A percentile compares a stretch with the other conserved stretches of the same genome.
Evolutionary conservation across 768 basidiomycete genomes (phyloP).

Genomic region (Amyloporia xantha): DNA sequence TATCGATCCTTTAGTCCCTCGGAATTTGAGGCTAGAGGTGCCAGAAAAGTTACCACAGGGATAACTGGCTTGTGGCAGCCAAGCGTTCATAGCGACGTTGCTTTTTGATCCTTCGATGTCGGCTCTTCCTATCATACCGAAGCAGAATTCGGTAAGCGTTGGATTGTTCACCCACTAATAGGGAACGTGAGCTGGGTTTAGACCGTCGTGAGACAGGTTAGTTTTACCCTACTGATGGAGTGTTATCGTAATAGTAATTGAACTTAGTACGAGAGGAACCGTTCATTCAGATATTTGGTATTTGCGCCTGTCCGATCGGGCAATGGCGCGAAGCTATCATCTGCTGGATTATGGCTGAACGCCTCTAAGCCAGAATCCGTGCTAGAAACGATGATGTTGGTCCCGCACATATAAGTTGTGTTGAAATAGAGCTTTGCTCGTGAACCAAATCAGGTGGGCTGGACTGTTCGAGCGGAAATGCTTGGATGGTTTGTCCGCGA

Average conservation of each 20-base stretch:
- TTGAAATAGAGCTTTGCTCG: too few relatives aligned
- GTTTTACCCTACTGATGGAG: conserved; percentile 39
- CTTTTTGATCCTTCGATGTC: conserved; percentile 80
- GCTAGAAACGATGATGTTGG: too few relatives aligned
- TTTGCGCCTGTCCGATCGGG: conserved; percentile 61
- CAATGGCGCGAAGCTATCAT: too few relatives aligned
- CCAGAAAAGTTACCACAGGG: too few relatives aligned
- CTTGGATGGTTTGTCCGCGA: too few relatives aligned
- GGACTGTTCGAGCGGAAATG: too few relatives aligned
- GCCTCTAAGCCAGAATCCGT: too few relatives aligned
- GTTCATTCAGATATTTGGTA: too few relatives aligned
- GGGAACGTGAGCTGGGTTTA: conserved; percentile 79
- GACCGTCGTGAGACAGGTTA: conserved; percentile 70
- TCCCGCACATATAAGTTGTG: too few relatives aligned
- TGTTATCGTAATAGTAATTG: conserved; percentile 50
- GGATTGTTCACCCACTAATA: conserved; percentile 79
- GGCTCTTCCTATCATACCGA: conserved; percentile 78
- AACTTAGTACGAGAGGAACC: conserved; percentile 52
- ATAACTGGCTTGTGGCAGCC: too few relatives aligned
- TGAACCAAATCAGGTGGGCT: too few relatives aligned
- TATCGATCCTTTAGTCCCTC: conserved; percentile 76
- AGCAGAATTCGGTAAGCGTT: conserved; percentile 76
- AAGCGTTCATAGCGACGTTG: conserved; percentile 81
- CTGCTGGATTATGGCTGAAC: too few relatives aligned
- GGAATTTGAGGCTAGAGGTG: conserved; percentile 76